Base-by-base conservation (phyloP, 257 asterid genomes). In the Gynochthodes officinalis region DNA sequence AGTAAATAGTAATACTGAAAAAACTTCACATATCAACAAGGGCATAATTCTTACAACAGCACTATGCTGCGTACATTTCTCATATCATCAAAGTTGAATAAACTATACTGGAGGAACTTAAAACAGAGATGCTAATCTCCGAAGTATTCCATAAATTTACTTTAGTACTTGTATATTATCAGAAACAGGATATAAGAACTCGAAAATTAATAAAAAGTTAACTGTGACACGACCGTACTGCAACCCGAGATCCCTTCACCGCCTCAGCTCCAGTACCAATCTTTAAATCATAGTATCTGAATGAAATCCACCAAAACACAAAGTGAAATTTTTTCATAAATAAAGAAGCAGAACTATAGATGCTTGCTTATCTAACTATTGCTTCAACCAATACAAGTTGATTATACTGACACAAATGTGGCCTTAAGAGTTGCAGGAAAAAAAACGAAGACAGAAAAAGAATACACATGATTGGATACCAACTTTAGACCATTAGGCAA, bases 181-280 rank as follows among this genome's bases (percentile, higher is more conserved):
- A 67, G 65, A 75, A 78, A 44, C 21, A 65, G 75, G 77, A 73
- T 60, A 71, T 49, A 78, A 75, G 81, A 76, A 86, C 80, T 77
- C 73, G 77, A 84, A 87, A 77, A 86, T 15, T 19, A 53, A 75
- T n/a, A 76, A 71, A 85, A 74, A 33, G 37, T 83, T 77, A 82
- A 86, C 90, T 79, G 90, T 83, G 86, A 86, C 83, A 82, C 89
- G 83, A 83, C 79, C 99, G 78, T 91, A 91, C 99, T 82, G 97
- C 99, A 77, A 94, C 99, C 88, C 97, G 97, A 79, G 99, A 94
- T 85, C 99, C 99, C 86, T 89, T 89, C 59, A 86, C 97, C 73
- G 96, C 99, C 85, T 87, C 81, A 54, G 84, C 64, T 79, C 99
- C 99, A 32, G 78, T 77, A 32, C 99, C 99, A 32, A 91, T 87